Percentiles rank a stretch among this genome's conserved stretches.
phyloP scores from a whole-genome alignment of 805 yeast species.

The Cyberlindnera galapagoensis region DNA sequence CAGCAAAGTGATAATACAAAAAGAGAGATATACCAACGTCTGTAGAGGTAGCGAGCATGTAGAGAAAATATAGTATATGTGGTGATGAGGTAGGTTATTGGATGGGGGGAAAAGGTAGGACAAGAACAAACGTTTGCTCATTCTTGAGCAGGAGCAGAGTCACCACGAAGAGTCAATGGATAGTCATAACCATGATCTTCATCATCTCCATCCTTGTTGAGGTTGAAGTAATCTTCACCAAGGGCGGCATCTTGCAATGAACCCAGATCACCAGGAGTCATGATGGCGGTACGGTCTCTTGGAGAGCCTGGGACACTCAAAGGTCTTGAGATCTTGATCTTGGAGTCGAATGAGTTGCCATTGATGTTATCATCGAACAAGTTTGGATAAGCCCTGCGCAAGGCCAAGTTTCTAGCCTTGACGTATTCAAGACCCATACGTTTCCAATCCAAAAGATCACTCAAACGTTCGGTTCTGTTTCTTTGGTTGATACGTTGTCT shows the following conservation, averaged over 20 bases:
- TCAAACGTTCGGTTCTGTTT: slow-evolving; percentile 90
- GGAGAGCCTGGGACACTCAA: slow-evolving; percentile 98
- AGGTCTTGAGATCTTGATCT: slow-evolving; percentile 79
- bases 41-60: no score
- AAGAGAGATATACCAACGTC: no score
- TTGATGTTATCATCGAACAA: slow-evolving; percentile 41
- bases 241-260: slow-evolving; percentile 85
- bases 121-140: slow-evolving; percentile 1
- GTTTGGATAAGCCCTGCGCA: slow-evolving; percentile 91
- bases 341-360: slow-evolving; percentile 31
- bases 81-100: no score
- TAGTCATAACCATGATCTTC: slow-evolving; percentile 35
- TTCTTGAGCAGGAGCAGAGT: slow-evolving; percentile 33
- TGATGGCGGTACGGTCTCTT: slow-evolving; percentile 60
- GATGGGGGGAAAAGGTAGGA: no score
- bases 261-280: slow-evolving; percentile 99
- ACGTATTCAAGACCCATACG: slow-evolving; percentile 96
- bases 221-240: slow-evolving; percentile 68
- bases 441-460: slow-evolving; percentile 94
- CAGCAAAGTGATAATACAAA: no score
- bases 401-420: slow-evolving; percentile 87
- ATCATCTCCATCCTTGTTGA: slow-evolving; percentile 38
- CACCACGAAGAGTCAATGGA: slow-evolving; percentile 45
- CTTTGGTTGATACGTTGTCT: slow-evolving; percentile 97
- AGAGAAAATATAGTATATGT: no score